A percentile compares a stretch with the other conserved stretches of the same genome.
Conservation (phyloP, 208 protist species). For the Leptomonas seymouri region DNA sequence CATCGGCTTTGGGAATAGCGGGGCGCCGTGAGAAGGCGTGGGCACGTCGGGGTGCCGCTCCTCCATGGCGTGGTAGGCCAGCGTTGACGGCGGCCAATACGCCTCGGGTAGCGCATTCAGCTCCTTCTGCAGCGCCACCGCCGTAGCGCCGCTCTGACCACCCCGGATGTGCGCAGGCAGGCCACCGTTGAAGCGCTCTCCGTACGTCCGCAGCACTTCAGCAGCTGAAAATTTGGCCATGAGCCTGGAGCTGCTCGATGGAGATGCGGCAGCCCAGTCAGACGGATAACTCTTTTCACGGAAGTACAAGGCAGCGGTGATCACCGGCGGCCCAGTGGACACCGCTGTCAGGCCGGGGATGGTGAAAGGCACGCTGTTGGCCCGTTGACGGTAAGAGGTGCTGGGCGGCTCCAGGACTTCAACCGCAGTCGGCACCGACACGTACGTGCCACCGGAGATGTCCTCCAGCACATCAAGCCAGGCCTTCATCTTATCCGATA, state of each 20-base stretch:
- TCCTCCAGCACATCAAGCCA: constrained; percentile 70
- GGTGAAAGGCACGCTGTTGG: background rate
- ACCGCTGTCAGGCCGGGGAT: background rate
- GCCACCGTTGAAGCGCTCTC: constrained; percentile 45
- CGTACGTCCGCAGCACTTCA: constrained; percentile 39
- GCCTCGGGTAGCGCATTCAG: constrained; percentile 34
- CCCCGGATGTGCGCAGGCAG: constrained; percentile 43
- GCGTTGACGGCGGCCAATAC: constrained; percentile 36
- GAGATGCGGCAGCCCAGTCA: constrained; percentile 43
- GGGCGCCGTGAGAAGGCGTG: constrained; percentile 34
- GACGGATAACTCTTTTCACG: constrained; percentile 39
- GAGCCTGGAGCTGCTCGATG: constrained; percentile 34
- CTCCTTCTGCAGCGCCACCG: constrained; percentile 23
- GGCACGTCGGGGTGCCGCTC: background rate
- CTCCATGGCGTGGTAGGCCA: constrained; percentile 19
- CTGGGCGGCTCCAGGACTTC: constrained; percentile 30
- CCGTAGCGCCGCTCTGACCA: background rate
- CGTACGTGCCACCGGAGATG: constrained; percentile 39
- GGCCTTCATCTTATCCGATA: constrained; percentile 52
- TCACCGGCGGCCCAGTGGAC: background rate
- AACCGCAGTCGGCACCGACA: constrained; percentile 30
- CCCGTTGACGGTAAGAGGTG: constrained; percentile 17
- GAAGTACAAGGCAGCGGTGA: constrained; percentile 55
- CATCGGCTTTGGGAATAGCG: constrained; percentile 50
- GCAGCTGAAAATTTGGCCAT: constrained; percentile 45